Evolutionary conservation across 2,329 filamentous ascomycete species (phyloP), one percentile per base, ranked within the genome.

Genomic region (Pestalotiopsis sp.): DNA sequence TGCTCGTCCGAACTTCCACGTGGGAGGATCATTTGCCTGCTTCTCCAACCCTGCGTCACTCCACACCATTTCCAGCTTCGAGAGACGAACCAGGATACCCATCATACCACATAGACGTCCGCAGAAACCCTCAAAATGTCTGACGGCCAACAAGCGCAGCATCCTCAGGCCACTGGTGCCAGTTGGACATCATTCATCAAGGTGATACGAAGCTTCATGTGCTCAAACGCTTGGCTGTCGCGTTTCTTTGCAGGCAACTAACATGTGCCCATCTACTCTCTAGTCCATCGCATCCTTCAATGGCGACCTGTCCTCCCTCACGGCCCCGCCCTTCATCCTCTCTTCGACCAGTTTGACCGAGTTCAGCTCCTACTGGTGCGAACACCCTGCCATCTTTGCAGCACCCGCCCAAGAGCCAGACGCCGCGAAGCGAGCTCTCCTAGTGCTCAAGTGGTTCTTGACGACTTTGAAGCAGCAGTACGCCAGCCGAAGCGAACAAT

Each of bases 231-330:
- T 64, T 45, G 3, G 17, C 14, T 31, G 38, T 31, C 56, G 13
- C 27, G 14, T 13, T 57, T 11, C 45, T 14, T 31, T 63, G 25
- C 57, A 58, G n/a, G 11, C 12, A 25, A 56, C 27, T 58, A 67
- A 38, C 45, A 62, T 20, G 17, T 20, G n/a, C 25, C 61, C 64
- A 59, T 52, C 49, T 52, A 25, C 61, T 23, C 41, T 49, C 41
- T 56, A 79, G 77, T 78, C 77, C 61, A 77, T 79, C 68, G 74
- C 77, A 41, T 77, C 75, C 65, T 78, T 86, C 61, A 84, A 84
- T 70, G 84, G 85, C 68, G 85, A 87, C 66, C 81, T 87, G 20
- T 82, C 85, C 68, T 86, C 86, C 67, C 80, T 87, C 59, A 86
- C 85, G 0, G 85, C 84, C 1, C 85, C 85, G 0, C 84, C 84